Conservation (phyloP, 1,284 basidiomycete genomes). For the Bjerkandera adusta region DNA sequence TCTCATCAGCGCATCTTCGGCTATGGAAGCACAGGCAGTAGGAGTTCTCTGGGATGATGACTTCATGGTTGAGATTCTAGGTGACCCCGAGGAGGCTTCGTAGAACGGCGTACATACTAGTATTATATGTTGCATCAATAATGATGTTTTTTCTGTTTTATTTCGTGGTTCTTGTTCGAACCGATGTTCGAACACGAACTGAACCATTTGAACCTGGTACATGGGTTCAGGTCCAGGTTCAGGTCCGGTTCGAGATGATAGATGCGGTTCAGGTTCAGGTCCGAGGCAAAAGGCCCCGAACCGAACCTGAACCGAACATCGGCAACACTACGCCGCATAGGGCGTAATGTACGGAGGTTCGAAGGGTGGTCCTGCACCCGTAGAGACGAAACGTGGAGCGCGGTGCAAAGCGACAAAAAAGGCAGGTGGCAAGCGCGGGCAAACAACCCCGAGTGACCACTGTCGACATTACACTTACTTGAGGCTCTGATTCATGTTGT, state of each 20-base stretch:
- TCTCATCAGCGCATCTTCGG: neutral
- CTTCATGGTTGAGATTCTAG: neutral
- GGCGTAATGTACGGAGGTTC: no score
- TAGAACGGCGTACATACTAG: no score
- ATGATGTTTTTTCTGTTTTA: neutral
- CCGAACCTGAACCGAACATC: conserved; percentile 1
- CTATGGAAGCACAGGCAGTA: neutral
- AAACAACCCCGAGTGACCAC: no score
- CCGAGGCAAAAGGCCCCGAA: neutral
- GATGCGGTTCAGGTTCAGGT: conserved; percentile 1
- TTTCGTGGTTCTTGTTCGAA: neutral
- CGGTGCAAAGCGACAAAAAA: no score
- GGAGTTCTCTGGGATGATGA: neutral
- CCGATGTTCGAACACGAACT: neutral
- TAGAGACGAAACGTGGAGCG: no score
- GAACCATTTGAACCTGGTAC: neutral
- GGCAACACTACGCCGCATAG: conserved; percentile 4
- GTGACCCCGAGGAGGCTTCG: no score
- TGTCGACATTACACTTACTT: no score
- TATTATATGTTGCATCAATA: neutral
- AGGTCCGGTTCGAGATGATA: neutral
- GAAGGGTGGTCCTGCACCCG: no score
- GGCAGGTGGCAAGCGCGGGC: no score
- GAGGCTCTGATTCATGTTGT: no score
- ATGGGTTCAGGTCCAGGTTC: neutral